These are phyloP conservation scores for Aspergillus sparsus DNA, from an alignment of 495 filamentous ascomycete species.

Conservation along the genomic window DNA sequence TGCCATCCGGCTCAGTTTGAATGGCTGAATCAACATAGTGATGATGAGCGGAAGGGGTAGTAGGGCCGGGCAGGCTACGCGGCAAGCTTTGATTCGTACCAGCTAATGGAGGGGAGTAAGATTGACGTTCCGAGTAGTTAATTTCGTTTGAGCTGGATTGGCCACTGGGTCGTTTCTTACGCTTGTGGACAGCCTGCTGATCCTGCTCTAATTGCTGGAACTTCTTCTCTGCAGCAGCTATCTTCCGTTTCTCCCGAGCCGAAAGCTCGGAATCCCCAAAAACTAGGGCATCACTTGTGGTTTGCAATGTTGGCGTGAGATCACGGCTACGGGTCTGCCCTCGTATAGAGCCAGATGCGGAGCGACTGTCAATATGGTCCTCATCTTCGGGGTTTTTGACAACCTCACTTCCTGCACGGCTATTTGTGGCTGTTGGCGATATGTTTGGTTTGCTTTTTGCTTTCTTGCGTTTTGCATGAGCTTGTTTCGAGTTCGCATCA, in stretches of 20 bases:
- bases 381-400: conserved; percentile 52
- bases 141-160: conserved; percentile 33
- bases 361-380: conserved; percentile 58
- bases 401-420: conserved; percentile 76
- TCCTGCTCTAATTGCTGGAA: conserved; percentile 62
- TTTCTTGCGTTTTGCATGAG: conserved; percentile 57
- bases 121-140: conserved; percentile 20
- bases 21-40: conserved; percentile 49
- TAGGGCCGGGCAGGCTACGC: conserved; percentile 37
- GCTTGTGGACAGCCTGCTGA: conserved; percentile 42
- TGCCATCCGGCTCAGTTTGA: conserved; percentile 46
- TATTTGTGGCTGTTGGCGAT: conserved; percentile 75
- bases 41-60: conserved; percentile 31
- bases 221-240: conserved; percentile 77
- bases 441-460: conserved; percentile 58
- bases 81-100: conserved; percentile 27
- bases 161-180: conserved; percentile 51
- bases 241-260: conserved; percentile 83
- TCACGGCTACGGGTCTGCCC: conserved; percentile 81
- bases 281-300: conserved; percentile 45
- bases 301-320: conserved; percentile 62
- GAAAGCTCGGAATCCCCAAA: conserved; percentile 67
- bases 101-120: conserved; percentile 34
- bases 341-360: conserved; percentile 70
- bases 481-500: conserved; percentile 36